Percentiles rank a stretch among this genome's conserved stretches.
phyloP scores from a whole-genome alignment of 331 rosid genomes.

The Acacia concinna region DNA sequence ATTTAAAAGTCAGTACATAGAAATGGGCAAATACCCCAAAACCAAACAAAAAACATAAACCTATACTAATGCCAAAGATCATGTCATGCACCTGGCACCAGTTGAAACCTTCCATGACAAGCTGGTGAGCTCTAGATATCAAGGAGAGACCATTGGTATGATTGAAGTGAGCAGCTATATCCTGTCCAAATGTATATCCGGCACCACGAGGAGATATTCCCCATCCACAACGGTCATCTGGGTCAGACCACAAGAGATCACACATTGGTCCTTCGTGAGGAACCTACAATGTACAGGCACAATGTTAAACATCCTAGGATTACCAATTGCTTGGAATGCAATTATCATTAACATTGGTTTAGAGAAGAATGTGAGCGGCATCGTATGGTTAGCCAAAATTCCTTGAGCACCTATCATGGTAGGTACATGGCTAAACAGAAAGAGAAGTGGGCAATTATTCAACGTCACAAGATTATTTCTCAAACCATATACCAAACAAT shows the following conservation, averaged over 20 bases:
- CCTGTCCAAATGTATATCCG: constrained; percentile 98
- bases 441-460: constrained; percentile 2
- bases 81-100: constrained; percentile 90
- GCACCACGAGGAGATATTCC: constrained; percentile 99
- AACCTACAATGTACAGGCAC: constrained; percentile 54
- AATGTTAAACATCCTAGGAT: constrained; percentile 9
- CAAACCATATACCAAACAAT: background rate
- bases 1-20: constrained; percentile 26
- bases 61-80: background rate
- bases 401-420: constrained; percentile 7
- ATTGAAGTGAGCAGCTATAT: constrained; percentile 93
- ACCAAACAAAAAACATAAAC: background rate
- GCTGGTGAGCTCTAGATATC: constrained; percentile 99
- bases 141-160: constrained; percentile 94
- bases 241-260: constrained; percentile 98
- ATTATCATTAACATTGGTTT: constrained; percentile 2
- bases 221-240: constrained; percentile 99
- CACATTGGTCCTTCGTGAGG: constrained; percentile 99
- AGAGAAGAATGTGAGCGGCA: constrained; percentile 14
- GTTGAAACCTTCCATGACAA: constrained; percentile 98
- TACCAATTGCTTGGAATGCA: constrained; percentile 11
- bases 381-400: constrained; percentile 4
- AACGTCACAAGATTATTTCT: constrained; percentile 3
- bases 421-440: constrained; percentile 1
- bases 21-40: constrained; percentile 1